Base-by-base conservation (phyloP, 768 basidiomycete species). In the Rhodotorula taiwanensis region DNA sequence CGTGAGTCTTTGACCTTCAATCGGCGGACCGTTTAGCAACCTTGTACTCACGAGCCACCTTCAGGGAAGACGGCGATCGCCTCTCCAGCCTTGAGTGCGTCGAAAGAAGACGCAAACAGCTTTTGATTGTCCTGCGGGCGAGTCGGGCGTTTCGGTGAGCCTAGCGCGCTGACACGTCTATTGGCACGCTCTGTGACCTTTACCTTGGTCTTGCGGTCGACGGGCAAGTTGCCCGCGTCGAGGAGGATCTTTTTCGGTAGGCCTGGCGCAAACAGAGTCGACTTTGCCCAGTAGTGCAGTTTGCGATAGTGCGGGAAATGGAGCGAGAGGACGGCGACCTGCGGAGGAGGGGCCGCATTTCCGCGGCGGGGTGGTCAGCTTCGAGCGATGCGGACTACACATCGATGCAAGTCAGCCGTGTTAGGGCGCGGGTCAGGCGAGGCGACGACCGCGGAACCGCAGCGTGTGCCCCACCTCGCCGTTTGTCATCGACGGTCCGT, bases 141-240 rank as follows among this genome's bases (percentile, higher is more conserved):
- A 9, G 34, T 25, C 48, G 4, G 20, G 8, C 4, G 1, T 27
- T 25, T 1, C 16, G 31, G n/a, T 58, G 18, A 48, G 31, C 16
- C 14, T 20, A 20, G 27, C 11, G 11, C 48, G 6, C 44, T 16
- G n/a, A n/a, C n/a, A n/a, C n/a, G n/a, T n/a, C n/a, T n/a, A n/a
- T n/a, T 16, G 36, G 36, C 36, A 39, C 10, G 16, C 10, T 10
- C 36, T 16, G 21, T 9, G 23, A 41, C 28, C 23, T 59, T 11
- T 9, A 65, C 68, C 61, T 73, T 90, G 64, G 83, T 88, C 78
- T 89, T 92, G 64, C 95, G 83, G 76, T 95, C 93, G 41, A 98
- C 94, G 28, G 94, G 92, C 68, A 99, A 93, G 76, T 95, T 95
- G n/a, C 95, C 93, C 4, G 94, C 87, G 64, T 87, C 87, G 56